phyloP scores from a whole-genome alignment of 2,329 filamentous ascomycete genomes.

The Ophiobolus disseminans region DNA sequence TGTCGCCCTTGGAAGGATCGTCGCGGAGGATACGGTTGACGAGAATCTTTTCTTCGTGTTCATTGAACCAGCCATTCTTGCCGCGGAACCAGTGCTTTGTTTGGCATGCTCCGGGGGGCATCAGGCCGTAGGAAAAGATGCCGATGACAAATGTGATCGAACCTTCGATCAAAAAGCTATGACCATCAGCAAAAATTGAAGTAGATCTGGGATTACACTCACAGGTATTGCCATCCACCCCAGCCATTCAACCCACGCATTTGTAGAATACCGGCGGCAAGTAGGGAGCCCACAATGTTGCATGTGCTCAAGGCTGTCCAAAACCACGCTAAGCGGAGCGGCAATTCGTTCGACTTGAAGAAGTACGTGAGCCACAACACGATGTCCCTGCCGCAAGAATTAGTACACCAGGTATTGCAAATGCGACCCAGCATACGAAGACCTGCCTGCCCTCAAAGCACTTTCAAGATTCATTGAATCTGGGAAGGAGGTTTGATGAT shows the following conservation, averaged over 20 bases:
- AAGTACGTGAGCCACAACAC: slow-evolving; percentile 54
- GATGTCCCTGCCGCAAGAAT: slow-evolving; percentile 38
- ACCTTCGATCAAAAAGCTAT: slow-evolving; percentile 61
- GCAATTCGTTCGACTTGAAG: slow-evolving; percentile 51
- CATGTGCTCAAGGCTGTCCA: slow-evolving; percentile 51
- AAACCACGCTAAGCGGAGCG: slow-evolving; percentile 52
- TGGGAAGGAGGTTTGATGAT: no score
- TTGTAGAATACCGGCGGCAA: slow-evolving; percentile 51
- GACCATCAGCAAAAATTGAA: background rate
- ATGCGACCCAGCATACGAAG: no score
- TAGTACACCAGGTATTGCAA: background rate
- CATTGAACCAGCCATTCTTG: slow-evolving; percentile 68
- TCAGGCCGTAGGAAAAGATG: slow-evolving; percentile 60
- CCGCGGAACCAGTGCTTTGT: slow-evolving; percentile 63
- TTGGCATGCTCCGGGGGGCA: slow-evolving; percentile 58
- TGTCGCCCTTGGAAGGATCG: slow-evolving; percentile 62
- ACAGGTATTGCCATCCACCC: slow-evolving; percentile 51
- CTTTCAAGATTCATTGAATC: no score
- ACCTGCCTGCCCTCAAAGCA: no score
- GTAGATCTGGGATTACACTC: background rate
- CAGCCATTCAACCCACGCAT: slow-evolving; percentile 52
- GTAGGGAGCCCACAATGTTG: slow-evolving; percentile 47
- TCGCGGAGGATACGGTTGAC: slow-evolving; percentile 68
- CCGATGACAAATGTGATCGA: slow-evolving; percentile 62
- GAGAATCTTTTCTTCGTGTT: slow-evolving; percentile 66